A percentile compares a stretch with the other conserved stretches of the same genome.
These are phyloP conservation scores for Penicillium sp. DNA, from an alignment of 2,329 filamentous ascomycete species.

Conservation along the genomic window DNA sequence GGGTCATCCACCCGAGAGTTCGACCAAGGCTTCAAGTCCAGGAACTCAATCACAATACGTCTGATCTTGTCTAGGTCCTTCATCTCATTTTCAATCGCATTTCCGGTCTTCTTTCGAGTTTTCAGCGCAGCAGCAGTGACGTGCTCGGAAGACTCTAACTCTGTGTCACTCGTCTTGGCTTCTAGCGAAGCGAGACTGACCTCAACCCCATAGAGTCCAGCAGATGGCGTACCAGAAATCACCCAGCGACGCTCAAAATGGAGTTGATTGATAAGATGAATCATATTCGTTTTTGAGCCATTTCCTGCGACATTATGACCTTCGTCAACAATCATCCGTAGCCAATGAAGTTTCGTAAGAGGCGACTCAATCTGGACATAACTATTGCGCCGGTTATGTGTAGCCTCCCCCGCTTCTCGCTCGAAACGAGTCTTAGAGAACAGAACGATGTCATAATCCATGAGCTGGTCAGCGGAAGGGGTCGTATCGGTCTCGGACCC, in stretches of 20 bases:
- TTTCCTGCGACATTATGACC: constrained; percentile 79
- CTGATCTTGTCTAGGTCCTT: constrained; percentile 68
- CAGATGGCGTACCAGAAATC: constrained; percentile 85
- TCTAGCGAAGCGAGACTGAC: constrained; percentile 53
- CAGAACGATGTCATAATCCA: constrained; percentile 72
- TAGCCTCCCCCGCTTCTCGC: constrained; percentile 57
- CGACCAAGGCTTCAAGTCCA: constrained; percentile 77
- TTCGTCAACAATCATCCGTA: constrained; percentile 88
- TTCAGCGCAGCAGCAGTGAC: constrained; percentile 33
- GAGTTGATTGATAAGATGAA: constrained; percentile 55
- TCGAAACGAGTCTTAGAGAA: constrained; percentile 76
- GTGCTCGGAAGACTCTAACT: constrained; percentile 33
- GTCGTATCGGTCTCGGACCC: constrained; percentile 51
- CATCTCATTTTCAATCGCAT: constrained; percentile 53
- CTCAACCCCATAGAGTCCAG: constrained; percentile 75
- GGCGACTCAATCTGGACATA: constrained; percentile 56
- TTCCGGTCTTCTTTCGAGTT: constrained; percentile 37
- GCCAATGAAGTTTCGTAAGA: constrained; percentile 73
- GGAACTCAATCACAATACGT: constrained; percentile 66
- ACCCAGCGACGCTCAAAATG: constrained; percentile 76
- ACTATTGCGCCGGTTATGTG: constrained; percentile 50
- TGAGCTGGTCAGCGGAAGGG: constrained; percentile 59
- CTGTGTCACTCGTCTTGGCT: constrained; percentile 35
- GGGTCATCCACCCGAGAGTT: constrained; percentile 60
- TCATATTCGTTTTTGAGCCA: constrained; percentile 58